A percentile compares a stretch with the other conserved stretches of the same genome.
Evolutionary conservation across 306 rosid species (phyloP).

Genomic region (Vigna radiata): DNA sequence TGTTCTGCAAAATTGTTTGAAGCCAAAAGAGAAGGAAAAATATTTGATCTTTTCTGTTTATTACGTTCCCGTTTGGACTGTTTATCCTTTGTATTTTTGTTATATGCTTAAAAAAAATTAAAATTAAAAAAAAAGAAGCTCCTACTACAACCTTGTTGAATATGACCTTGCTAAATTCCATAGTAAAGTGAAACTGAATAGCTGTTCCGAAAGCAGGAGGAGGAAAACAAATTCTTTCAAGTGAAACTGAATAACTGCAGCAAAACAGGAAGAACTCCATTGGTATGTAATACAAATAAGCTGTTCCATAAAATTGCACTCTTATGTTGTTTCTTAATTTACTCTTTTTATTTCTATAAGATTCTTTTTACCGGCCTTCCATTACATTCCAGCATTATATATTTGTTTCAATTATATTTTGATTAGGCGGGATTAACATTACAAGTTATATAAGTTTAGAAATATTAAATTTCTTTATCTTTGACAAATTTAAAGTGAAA

Average conservation of each 20-base stretch:
- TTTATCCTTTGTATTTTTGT: neutral
- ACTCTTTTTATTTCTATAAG: neutral
- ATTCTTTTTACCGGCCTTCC: neutral
- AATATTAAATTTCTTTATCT: neutral
- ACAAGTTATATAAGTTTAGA: neutral
- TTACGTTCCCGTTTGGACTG: neutral
- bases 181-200: too few relatives aligned
- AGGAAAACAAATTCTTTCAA: neutral
- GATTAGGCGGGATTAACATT: neutral
- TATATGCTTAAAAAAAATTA: neutral
- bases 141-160: neutral
- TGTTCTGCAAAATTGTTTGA: neutral
- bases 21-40: neutral
- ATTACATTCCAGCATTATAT: neutral
- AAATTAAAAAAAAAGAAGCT: neutral
- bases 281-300: neutral
- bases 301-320: neutral
- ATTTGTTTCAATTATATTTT: neutral
- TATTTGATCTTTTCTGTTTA: neutral
- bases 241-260: neutral
- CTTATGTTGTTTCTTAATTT: neutral
- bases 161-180: too few relatives aligned
- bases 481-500: neutral
- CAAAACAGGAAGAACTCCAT: neutral
- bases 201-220: neutral